Evolutionary conservation across 164 flowering plant species (phyloP).

Genomic region (Aristolochia fimbriata): DNA sequence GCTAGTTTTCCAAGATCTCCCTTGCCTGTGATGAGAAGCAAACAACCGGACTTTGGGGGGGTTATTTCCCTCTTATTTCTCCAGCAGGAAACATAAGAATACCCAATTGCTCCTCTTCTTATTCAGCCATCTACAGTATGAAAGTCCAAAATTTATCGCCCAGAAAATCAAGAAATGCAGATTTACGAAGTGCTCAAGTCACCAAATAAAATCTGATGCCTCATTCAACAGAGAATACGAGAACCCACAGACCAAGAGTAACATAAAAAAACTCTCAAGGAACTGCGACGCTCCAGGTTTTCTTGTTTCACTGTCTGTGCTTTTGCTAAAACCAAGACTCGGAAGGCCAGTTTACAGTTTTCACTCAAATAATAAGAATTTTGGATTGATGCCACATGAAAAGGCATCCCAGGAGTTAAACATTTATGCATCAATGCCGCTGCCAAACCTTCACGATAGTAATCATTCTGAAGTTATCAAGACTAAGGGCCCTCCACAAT

Average conservation of each 20-base stretch:
- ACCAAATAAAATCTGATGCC: neutral
- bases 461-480: too few relatives aligned
- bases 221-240: constrained; percentile 7
- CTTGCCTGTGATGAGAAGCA: too few relatives aligned
- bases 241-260: constrained; percentile 9
- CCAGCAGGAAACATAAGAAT: neutral
- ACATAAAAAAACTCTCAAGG: constrained; percentile 5
- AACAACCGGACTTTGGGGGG: too few relatives aligned
- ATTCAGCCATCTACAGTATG: neutral
- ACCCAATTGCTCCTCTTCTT: neutral
- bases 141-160: neutral
- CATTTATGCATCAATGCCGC: too few relatives aligned
- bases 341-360: constrained; percentile 4
- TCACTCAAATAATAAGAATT: too few relatives aligned
- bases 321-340: constrained; percentile 5
- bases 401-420: neutral
- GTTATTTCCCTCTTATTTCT: constrained; percentile 3
- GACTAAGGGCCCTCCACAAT: too few relatives aligned
- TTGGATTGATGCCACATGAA: neutral
- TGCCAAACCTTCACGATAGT: too few relatives aligned
- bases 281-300: constrained; percentile 1
- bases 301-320: constrained; percentile 6
- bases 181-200: neutral
- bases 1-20: too few relatives aligned
- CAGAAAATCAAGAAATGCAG: neutral